Evolutionary conservation across 192 early-diverging fungal species (phyloP).

Genomic region (Lobosporangium transversale): DNA sequence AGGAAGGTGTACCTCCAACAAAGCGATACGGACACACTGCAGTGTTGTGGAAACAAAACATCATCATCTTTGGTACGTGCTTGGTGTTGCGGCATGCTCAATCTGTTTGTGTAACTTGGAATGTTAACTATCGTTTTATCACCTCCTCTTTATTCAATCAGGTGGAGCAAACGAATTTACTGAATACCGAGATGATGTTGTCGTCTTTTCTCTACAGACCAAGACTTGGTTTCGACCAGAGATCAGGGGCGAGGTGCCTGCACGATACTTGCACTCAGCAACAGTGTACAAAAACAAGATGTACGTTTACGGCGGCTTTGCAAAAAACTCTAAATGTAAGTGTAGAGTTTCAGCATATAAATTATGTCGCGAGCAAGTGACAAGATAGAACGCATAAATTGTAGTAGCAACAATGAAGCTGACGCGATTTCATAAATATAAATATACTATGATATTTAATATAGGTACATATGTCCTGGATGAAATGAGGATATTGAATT

Average conservation of each 20-base stretch:
- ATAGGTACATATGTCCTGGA: conserved; percentile 61
- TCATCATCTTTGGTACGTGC: conserved; percentile 66
- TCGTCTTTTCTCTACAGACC: conserved; percentile 64
- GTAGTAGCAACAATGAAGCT: no score
- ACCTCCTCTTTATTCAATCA: conserved; percentile 19
- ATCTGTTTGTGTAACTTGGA: background rate
- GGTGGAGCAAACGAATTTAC: conserved; percentile 63
- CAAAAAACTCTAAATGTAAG: conserved; percentile 65
- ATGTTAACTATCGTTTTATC: no score
- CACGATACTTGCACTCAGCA: conserved; percentile 66
- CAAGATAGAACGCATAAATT: no score
- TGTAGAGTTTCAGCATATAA: no score
- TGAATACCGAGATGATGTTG: conserved; percentile 67
- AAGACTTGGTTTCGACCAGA: conserved; percentile 64
- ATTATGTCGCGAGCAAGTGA: no score
- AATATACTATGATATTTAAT: background rate
- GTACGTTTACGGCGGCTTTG: conserved; percentile 69
- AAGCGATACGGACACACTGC: conserved; percentile 70
- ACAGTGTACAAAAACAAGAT: conserved; percentile 68
- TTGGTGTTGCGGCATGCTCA: background rate
- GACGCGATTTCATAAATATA: background rate
- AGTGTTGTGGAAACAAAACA: conserved; percentile 62
- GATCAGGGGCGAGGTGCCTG: conserved; percentile 60
- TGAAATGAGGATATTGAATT: conserved; percentile 66
- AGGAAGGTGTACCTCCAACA: conserved; percentile 62